Conservation (phyloP, 2,329 filamentous ascomycete species). For the Colletotrichum sp. region DNA sequence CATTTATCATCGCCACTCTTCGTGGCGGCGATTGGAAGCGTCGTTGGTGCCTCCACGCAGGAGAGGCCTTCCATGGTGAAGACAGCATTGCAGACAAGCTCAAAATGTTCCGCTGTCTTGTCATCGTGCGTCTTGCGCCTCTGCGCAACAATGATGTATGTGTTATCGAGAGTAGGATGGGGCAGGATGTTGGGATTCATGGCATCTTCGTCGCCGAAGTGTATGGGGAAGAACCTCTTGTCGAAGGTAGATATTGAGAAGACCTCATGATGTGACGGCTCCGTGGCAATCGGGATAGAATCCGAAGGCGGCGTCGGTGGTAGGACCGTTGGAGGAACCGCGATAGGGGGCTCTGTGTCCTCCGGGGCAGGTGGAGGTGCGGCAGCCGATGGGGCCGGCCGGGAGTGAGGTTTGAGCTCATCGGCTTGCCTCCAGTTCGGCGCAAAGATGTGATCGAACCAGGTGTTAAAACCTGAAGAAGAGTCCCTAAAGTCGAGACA, state of each 20-base stretch:
- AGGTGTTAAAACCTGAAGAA: not conserved
- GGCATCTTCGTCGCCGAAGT: constrained; percentile 44
- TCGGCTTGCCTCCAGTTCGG: constrained; percentile 10
- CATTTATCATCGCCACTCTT: constrained; percentile 43
- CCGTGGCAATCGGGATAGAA: not conserved
- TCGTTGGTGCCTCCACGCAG: constrained; percentile 45
- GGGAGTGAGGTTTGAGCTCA: constrained; percentile 4
- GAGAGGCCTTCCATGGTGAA: constrained; percentile 47
- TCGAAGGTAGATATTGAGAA: constrained; percentile 52
- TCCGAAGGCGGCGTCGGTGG: not conserved
- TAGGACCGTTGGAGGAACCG: not conserved
- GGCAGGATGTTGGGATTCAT: constrained; percentile 65
- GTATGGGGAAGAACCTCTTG: constrained; percentile 53
- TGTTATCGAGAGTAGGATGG: constrained; percentile 51
- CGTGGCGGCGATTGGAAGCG: constrained; percentile 53
- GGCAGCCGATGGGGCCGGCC: constrained; percentile 38
- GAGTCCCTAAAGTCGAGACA: not conserved
- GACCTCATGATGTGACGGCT: constrained; percentile 39
- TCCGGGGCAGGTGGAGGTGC: constrained; percentile 33
- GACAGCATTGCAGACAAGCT: constrained; percentile 55
- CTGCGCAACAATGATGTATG: constrained; percentile 59
- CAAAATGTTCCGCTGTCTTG: constrained; percentile 38
- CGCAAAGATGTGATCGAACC: constrained; percentile 11
- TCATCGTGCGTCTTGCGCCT: constrained; percentile 32
- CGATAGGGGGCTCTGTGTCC: constrained; percentile 30